These are phyloP conservation scores for Viola pubescens DNA, from an alignment of 441 rosid genomes.

Conservation along the genomic window DNA sequence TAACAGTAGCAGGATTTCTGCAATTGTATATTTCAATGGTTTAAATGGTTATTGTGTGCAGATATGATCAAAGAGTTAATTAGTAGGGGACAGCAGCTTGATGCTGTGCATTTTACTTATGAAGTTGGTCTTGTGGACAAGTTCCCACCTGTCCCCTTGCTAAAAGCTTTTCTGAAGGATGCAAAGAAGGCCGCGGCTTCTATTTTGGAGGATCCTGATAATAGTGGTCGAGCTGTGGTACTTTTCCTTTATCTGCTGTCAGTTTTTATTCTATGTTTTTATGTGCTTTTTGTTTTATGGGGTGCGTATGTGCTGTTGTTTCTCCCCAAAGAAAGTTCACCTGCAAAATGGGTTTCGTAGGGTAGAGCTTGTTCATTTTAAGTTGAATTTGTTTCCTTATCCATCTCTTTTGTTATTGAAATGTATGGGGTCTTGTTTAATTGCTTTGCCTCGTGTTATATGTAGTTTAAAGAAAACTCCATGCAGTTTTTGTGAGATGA, in stretches of 20 bases:
- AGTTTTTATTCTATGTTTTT: constrained; percentile 3
- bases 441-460: too few species aligned
- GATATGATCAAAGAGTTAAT: constrained; percentile 75
- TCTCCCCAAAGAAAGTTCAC: too few species aligned
- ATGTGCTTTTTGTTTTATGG: neutral
- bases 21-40: constrained; percentile 9
- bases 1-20: neutral
- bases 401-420: too few species aligned
- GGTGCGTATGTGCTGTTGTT: too few species aligned
- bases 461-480: too few species aligned
- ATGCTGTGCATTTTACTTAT: constrained; percentile 91
- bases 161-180: constrained; percentile 75
- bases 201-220: constrained; percentile 74
- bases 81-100: constrained; percentile 88
- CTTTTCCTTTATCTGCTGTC: neutral
- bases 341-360: too few species aligned
- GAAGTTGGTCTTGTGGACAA: constrained; percentile 80
- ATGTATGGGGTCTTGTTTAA: too few species aligned
- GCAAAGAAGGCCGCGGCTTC: constrained; percentile 83
- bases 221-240: constrained; percentile 80
- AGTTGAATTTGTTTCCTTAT: too few species aligned
- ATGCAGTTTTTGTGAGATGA: too few species aligned
- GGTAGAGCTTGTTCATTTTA: too few species aligned
- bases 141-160: constrained; percentile 84
- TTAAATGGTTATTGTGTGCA: constrained; percentile 18